Conservation (phyloP, 345 rosid species). For the Cardamine occulta region DNA sequence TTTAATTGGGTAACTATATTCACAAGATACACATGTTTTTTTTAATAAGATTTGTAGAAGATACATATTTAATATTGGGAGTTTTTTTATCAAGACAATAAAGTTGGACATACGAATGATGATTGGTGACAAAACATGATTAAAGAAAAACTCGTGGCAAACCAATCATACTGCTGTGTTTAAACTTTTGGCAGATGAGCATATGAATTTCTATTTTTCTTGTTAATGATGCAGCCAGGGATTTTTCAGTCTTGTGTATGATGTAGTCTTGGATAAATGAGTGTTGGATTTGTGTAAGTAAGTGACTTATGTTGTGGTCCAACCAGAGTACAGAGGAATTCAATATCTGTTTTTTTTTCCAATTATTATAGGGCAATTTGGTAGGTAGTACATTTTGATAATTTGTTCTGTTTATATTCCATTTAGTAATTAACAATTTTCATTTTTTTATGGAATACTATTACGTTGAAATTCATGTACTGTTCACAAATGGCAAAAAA, state of each 20-base stretch:
- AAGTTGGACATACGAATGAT: conserved; percentile 23
- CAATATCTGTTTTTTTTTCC: background rate
- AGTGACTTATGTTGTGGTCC: conserved; percentile 27
- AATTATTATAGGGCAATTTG: background rate
- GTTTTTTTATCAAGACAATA: conserved; percentile 9
- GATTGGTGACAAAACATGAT: conserved; percentile 30
- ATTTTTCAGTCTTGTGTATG: conserved; percentile 26
- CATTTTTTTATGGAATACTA: background rate
- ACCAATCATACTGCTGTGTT: conserved; percentile 37
- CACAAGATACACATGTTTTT: background rate
- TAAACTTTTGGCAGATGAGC: conserved; percentile 33
- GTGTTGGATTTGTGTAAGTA: background rate
- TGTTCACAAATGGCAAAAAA: background rate
- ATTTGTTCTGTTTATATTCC: background rate
- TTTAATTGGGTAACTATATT: background rate
- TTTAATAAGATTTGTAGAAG: background rate
- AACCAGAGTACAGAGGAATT: conserved; percentile 5
- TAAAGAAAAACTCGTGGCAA: conserved; percentile 42
- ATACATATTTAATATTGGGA: background rate
- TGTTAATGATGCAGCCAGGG: conserved; percentile 11
- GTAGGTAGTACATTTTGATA: background rate
- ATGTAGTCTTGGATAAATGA: conserved; percentile 23
- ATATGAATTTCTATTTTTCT: background rate
- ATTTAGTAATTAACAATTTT: too few species aligned
- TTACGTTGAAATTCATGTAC: background rate